Evolutionary conservation across 306 rosid species (phyloP).

Genomic region (Pyrus betulifolia): DNA sequence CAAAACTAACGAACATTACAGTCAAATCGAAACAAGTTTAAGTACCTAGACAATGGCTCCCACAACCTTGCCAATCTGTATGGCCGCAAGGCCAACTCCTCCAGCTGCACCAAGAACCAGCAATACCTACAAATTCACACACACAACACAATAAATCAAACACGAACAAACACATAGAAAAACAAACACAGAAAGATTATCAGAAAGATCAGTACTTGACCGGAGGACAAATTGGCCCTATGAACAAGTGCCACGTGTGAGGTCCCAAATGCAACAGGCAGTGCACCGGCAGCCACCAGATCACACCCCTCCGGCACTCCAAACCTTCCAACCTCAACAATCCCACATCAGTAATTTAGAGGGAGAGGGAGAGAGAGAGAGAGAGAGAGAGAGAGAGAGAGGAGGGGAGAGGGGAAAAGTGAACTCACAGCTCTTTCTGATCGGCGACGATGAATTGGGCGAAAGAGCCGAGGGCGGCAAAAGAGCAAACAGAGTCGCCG

Average conservation of each 20-base stretch:
- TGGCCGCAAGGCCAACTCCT: constrained; percentile 90
- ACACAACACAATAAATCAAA: not conserved
- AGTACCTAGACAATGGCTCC: constrained; percentile 90
- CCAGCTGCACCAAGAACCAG: constrained; percentile 96
- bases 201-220: constrained; percentile 41
- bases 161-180: not conserved
- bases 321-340: constrained; percentile 36
- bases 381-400: not conserved
- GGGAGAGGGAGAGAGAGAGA: not conserved
- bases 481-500: constrained; percentile 74
- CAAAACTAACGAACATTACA: not conserved
- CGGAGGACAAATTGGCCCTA: constrained; percentile 62
- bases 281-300: constrained; percentile 77
- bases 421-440: constrained; percentile 49
- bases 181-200: not conserved
- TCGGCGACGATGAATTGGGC: constrained; percentile 74
- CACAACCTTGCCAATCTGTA: constrained; percentile 80
- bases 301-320: constrained; percentile 82
- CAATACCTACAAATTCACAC: constrained; percentile 45
- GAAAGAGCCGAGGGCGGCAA: constrained; percentile 55
- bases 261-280: constrained; percentile 88
- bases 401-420: not conserved
- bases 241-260: constrained; percentile 85
- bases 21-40: not conserved
- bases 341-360: not conserved